phyloP scores from a whole-genome alignment of 306 rosid species.

The Albizia julibrissin region DNA sequence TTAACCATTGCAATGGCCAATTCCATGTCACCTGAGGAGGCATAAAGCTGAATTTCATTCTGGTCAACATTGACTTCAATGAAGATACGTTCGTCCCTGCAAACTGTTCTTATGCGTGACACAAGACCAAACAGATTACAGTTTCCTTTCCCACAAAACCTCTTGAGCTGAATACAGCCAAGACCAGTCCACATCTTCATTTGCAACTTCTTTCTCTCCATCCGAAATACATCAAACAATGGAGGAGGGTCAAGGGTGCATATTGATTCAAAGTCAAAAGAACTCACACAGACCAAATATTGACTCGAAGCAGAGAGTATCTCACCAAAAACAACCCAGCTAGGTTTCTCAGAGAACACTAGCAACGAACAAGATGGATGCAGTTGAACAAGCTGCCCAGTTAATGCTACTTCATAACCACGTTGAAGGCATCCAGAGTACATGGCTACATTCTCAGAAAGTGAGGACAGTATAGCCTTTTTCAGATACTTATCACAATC shows the following conservation, averaged over 20 bases:
- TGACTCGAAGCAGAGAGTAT: conserved; percentile 65
- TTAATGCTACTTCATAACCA: conserved; percentile 90
- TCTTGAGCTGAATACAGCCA: conserved; percentile 71
- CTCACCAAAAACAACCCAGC: conserved; percentile 92
- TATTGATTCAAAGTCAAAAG: conserved; percentile 63
- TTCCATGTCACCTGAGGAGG: conserved; percentile 62
- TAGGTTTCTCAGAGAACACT: conserved; percentile 78
- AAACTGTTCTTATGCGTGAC: conserved; percentile 53
- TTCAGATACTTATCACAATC: conserved; percentile 56
- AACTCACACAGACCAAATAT: conserved; percentile 78
- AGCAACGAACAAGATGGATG: conserved; percentile 93
- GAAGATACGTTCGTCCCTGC: conserved; percentile 63
- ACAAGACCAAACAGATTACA: conserved; percentile 53
- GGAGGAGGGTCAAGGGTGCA: conserved; percentile 60
- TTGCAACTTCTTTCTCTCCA: conserved; percentile 65
- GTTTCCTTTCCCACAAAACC: conserved; percentile 80
- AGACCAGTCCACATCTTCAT: conserved; percentile 60
- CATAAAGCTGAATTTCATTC: conserved; percentile 64
- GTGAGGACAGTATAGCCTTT: conserved; percentile 76
- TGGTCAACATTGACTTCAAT: conserved; percentile 64
- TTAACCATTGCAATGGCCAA: conserved; percentile 42
- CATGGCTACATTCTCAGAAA: conserved; percentile 91
- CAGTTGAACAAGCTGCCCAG: conserved; percentile 71
- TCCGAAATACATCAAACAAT: conserved; percentile 56
- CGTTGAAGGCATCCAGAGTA: conserved; percentile 73